Evolutionary conservation across 805 yeast genomes (phyloP), one percentile per base, ranked within the genome.

Genomic region (Metschnikowia amazonensis): DNA sequence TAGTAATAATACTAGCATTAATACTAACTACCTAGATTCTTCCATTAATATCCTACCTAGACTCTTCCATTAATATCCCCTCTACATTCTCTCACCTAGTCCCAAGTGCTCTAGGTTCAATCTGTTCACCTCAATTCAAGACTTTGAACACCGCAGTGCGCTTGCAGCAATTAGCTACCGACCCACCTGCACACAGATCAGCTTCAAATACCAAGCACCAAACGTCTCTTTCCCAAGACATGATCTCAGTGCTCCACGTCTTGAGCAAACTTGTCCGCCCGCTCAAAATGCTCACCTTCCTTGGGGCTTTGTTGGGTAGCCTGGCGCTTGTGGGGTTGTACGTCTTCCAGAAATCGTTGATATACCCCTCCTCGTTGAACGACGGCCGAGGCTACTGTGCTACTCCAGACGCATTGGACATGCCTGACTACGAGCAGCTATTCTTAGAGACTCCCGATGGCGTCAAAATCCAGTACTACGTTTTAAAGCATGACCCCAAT

Each of bases 341-440:
- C 63, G 58, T 72, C 11, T 81, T 67, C 60, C 96, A 89, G 60
- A 68, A 72, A 43, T 69, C 70, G 31, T 60, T 94, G 42, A 82
- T 92, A n/a, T 92, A 92, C 60, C 97, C 98, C 1, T 78, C 95
- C 2, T 72, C 77, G 50, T 72, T 89, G 40, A 89, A 89, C 49
- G 85, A 82, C 44, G 96, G 92, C 3, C 71, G 77, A 76, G 70
- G 77, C 52, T 28, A 65, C 56, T 94, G 90, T 7, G 89, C 85
- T 30, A 84, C 86, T 1, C 99, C 99, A 0, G 87, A 77, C 51
- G 71, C 70, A 41, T 81, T 75, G 61, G 85, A 74, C 4, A 70
- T 92, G 69, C 67, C 69, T 20, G 58, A 64, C 17, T 90, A 77
- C 63, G 83, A 86, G 53, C 78, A 75, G 36, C 67, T 83, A 0